Conservation (phyloP, 1,139 yeast species). For the Scheffersomyces parashehatae region DNA sequence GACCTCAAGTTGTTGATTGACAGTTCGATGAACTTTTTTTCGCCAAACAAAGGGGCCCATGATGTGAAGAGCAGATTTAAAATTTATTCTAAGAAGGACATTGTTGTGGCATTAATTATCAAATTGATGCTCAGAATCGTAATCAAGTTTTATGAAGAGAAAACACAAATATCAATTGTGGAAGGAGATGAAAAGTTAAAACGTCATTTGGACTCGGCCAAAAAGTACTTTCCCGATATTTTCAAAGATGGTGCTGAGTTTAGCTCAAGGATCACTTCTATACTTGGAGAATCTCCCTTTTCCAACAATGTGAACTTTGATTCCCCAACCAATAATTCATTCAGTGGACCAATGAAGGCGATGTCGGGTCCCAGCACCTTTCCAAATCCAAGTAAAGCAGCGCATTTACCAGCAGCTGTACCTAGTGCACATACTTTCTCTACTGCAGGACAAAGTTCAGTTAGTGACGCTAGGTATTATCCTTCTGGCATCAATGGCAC, state of each 20-base stretch:
- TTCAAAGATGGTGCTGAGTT: constrained; percentile 8
- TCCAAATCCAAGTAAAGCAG: background rate
- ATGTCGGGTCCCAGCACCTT: background rate
- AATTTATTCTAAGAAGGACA: constrained; percentile 23
- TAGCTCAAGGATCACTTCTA: constrained; percentile 1
- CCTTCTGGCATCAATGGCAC: background rate
- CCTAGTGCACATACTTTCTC: background rate
- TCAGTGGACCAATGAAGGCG: background rate
- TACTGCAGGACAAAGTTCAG: background rate
- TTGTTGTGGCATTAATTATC: constrained; percentile 21
- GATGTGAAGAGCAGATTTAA: constrained; percentile 13
- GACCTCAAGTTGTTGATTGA: constrained; percentile 35
- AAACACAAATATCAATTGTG: constrained; percentile 15
- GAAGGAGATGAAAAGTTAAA: constrained; percentile 17
- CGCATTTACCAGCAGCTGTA: background rate
- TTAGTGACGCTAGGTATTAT: background rate
- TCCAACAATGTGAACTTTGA: background rate
- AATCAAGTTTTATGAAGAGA: constrained; percentile 25
- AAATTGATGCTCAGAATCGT: constrained; percentile 26
- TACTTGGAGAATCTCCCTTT: constrained; percentile 6
- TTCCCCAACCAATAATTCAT: background rate
- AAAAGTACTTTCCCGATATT: constrained; percentile 27
- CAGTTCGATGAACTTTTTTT: constrained; percentile 26
- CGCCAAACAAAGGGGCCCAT: constrained; percentile 9
- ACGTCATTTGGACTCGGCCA: constrained; percentile 23